Evolutionary conservation across 2,329 filamentous ascomycete genomes (phyloP), one percentile per base, ranked within the genome.

Genomic region (Chaetomiaceae sp.): DNA sequence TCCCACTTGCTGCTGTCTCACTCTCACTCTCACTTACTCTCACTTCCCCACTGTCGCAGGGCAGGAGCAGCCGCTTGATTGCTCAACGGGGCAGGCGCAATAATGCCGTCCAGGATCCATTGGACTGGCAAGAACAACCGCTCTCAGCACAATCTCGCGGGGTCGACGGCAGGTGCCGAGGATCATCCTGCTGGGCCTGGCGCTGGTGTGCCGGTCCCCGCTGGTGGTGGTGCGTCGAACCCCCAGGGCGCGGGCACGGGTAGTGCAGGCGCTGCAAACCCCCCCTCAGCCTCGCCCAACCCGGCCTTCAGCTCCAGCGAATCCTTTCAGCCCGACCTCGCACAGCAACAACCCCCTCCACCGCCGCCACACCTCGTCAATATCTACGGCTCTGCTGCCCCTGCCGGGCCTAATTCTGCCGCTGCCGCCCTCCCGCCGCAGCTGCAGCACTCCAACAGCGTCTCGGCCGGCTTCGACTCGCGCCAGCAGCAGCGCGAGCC

Each of bases 91-190:
- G 9, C 12, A 22, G 30, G 41, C 46, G 48, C 52, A 60, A 67
- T 62, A 63, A 78, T 78, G 75, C 73, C 70, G 64, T 78, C 52
- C 38, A 48, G 47, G 38, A 41, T 78, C 65, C 67, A 69, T 65
- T 74, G 74, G 61, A 65, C 76, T 62, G 69, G 71, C 62, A 77
- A 75, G 63, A 72, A 69, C 68, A 76, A 75, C 60, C 73, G 74
- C 58, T 76, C 76, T 62, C 76, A 78, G 66, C 74, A 76, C 60
- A 70, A 72, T 54, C 68, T 78, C 58, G 66, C 68, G 58, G 74
- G 75, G 60, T 64, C 65, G 60, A 56, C 65, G 61, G 56, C 64
- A 60, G 51, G 64, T 58, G 45, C 57, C 40, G 55, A 58, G 33
- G 54, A 56, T 42, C 19, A 36, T 41, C 20, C 29, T 2, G 29